These are phyloP conservation scores for Akanthomyces muscarius DNA, from an alignment of 2,329 filamentous ascomycete species.

Conservation along the genomic window DNA sequence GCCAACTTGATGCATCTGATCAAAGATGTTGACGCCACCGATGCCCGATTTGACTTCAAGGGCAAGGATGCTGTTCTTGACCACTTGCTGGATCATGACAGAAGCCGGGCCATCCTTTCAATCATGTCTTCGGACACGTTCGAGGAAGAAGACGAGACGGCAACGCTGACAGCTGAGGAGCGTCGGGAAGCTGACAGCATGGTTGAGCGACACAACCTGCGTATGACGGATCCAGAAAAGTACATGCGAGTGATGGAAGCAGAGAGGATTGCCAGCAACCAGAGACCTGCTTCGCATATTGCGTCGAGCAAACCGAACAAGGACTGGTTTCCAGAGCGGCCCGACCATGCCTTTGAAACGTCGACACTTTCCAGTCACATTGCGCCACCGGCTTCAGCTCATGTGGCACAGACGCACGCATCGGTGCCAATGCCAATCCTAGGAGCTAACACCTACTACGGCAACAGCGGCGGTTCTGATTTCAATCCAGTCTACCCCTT, in stretches of 20 bases:
- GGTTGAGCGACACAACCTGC: slow-evolving; percentile 31
- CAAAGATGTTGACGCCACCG: slow-evolving; percentile 40
- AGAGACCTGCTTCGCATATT: background rate
- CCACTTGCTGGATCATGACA: slow-evolving; percentile 37
- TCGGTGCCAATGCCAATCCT: background rate
- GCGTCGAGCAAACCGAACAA: slow-evolving; percentile 9
- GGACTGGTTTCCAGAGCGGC: slow-evolving; percentile 4
- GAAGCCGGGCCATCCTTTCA: slow-evolving; percentile 41
- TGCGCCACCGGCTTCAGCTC: background rate
- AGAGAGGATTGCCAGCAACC: background rate
- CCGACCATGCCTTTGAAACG: background rate
- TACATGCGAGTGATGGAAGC: slow-evolving; percentile 25
- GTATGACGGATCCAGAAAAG: slow-evolving; percentile 31
- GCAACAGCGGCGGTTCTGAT: background rate
- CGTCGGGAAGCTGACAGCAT: slow-evolving; percentile 47
- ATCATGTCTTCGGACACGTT: slow-evolving; percentile 70
- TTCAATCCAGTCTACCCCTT: background rate
- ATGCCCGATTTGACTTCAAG: slow-evolving; percentile 41
- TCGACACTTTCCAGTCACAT: background rate
- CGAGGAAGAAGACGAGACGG: slow-evolving; percentile 60
- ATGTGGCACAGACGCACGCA: slow-evolving; percentile 20
- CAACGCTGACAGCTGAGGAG: slow-evolving; percentile 57
- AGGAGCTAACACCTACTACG: background rate
- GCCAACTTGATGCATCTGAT: slow-evolving; percentile 58
- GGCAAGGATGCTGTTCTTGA: slow-evolving; percentile 63